Conservation (phyloP, 2,329 filamentous ascomycete species). For the Acarospora socialis region DNA sequence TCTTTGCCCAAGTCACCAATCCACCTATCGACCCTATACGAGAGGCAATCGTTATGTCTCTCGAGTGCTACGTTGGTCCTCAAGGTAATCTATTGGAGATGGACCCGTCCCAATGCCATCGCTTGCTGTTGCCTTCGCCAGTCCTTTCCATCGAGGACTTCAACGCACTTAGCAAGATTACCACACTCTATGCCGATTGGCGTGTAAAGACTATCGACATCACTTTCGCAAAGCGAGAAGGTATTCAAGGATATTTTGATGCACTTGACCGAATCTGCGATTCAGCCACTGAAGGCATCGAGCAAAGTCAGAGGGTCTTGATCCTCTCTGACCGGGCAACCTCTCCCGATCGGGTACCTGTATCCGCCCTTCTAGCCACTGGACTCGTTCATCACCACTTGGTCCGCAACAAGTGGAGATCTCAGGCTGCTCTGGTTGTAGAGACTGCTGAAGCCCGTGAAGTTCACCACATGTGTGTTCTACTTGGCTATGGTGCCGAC, state of each 20-base stretch:
- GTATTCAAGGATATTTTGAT: constrained; percentile 68
- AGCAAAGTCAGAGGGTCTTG: constrained; percentile 70
- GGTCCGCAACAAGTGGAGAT: constrained; percentile 90
- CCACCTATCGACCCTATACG: constrained; percentile 93
- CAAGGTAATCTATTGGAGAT: constrained; percentile 93
- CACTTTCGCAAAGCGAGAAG: constrained; percentile 78
- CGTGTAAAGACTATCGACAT: constrained; percentile 82
- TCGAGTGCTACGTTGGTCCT: constrained; percentile 90
- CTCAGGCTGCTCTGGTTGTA: constrained; percentile 69
- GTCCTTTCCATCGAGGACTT: constrained; percentile 83
- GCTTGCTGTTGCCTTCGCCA: constrained; percentile 74
- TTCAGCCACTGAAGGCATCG: constrained; percentile 68
- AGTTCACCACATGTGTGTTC: constrained; percentile 97
- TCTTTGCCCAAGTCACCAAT: constrained; percentile 96
- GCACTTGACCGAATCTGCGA: constrained; percentile 82
- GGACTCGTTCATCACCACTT: constrained; percentile 93
- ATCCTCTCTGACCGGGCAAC: constrained; percentile 81
- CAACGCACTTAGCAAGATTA: constrained; percentile 70
- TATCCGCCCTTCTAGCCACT: constrained; percentile 76
- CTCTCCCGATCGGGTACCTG: constrained; percentile 64
- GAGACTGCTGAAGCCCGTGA: constrained; percentile 94
- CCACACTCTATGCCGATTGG: constrained; percentile 60
- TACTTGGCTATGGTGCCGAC: constrained; percentile 88
- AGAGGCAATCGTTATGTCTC: constrained; percentile 95
- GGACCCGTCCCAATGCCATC: constrained; percentile 75